Percentiles rank a stretch among this genome's conserved stretches.
These are phyloP conservation scores for Cercophora scortea DNA, from an alignment of 495 filamentous ascomycete species.

Conservation along the genomic window DNA sequence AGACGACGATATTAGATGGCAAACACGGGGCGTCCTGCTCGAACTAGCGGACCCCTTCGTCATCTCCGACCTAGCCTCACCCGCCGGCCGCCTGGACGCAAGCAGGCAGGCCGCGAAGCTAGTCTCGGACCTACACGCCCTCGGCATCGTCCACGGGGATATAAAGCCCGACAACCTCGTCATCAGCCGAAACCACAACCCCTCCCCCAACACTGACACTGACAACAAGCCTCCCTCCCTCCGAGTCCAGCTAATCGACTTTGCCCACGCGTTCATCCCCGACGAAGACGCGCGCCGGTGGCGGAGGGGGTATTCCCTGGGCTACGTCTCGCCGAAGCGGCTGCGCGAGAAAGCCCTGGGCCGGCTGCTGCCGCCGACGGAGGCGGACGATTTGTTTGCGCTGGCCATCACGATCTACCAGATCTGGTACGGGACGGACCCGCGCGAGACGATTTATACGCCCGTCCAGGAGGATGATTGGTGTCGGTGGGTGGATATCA, in stretches of 20 bases:
- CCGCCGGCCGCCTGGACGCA: not conserved
- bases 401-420: not conserved
- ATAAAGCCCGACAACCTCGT: not conserved
- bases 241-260: not conserved
- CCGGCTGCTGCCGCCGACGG: not conserved
- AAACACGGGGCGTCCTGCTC: not conserved
- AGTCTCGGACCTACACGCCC: not conserved
- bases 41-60: not conserved
- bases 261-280: not conserved
- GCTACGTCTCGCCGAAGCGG: not conserved
- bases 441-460: too few species aligned
- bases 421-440: constrained; percentile 10
- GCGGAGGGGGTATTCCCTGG: not conserved
- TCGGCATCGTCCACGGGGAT: not conserved
- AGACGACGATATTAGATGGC: not conserved
- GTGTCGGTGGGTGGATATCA: too few species aligned
- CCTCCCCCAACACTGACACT: too few species aligned
- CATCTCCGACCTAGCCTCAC: not conserved
- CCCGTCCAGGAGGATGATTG: too few species aligned
- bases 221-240: not conserved
- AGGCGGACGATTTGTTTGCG: not conserved
- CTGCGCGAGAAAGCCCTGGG: not conserved
- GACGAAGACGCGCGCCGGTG: not conserved
- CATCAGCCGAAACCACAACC: not conserved
- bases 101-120: not conserved